Evolutionary conservation across 768 basidiomycete genomes (phyloP).

Genomic region (Xanthoconium purpureum): DNA sequence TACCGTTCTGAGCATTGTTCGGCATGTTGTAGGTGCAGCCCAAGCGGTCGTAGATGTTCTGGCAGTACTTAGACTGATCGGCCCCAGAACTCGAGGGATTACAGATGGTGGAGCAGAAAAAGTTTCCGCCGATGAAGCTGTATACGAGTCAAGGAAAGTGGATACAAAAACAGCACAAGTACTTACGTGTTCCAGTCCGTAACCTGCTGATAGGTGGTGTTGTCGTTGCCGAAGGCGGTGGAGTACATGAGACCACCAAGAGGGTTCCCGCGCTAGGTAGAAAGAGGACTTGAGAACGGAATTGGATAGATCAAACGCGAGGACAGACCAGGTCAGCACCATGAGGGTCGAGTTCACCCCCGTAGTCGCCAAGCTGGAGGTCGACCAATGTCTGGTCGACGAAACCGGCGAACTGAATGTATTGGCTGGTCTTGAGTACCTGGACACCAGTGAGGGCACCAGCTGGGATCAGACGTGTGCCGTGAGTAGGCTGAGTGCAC

Average conservation of each 20-base stretch:
- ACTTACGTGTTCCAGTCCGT: slow-evolving; percentile 64
- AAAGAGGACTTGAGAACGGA: slow-evolving; percentile 4
- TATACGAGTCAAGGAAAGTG: slow-evolving; percentile 8
- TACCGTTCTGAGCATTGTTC: slow-evolving; percentile 50
- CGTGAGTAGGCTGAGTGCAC: slow-evolving; percentile 64
- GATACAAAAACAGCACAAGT: neutral
- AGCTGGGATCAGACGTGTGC: slow-evolving; percentile 66
- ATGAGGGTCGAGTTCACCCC: slow-evolving; percentile 78
- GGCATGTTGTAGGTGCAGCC: slow-evolving; percentile 78
- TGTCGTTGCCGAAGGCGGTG: slow-evolving; percentile 44
- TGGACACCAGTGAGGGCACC: slow-evolving; percentile 66
- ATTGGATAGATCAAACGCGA: slow-evolving; percentile 5
- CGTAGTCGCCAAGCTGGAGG: slow-evolving; percentile 50
- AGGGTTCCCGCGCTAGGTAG: slow-evolving; percentile 69
- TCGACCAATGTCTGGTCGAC: slow-evolving; percentile 63
- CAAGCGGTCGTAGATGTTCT: slow-evolving; percentile 71
- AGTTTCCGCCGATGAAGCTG: slow-evolving; percentile 61
- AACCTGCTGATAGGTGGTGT: slow-evolving; percentile 48
- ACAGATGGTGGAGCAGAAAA: slow-evolving; percentile 73
- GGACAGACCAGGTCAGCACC: slow-evolving; percentile 60
- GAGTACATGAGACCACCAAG: slow-evolving; percentile 71
- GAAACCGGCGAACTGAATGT: slow-evolving; percentile 59
- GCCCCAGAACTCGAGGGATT: slow-evolving; percentile 45
- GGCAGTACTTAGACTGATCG: slow-evolving; percentile 49
- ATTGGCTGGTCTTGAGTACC: slow-evolving; percentile 54